phyloP scores from a whole-genome alignment of 768 basidiomycete genomes.

The Tylopilus sp. region DNA sequence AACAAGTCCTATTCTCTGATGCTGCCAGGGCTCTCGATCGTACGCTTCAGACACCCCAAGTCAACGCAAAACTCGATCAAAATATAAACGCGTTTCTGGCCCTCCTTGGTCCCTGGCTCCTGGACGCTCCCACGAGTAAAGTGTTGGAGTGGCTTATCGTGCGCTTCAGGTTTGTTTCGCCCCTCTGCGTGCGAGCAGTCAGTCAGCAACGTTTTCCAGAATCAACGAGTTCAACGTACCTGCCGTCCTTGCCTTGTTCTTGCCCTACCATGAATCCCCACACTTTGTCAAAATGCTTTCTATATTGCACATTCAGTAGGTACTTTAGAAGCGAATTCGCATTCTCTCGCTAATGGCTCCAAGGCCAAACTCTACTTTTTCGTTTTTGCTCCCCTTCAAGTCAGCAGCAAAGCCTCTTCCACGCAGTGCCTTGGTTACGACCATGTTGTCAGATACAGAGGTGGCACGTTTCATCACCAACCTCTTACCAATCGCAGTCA shows the following conservation, averaged over 20 bases:
- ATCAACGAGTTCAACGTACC: slow-evolving; percentile 92
- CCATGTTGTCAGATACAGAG: slow-evolving; percentile 70
- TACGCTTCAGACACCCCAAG: slow-evolving; percentile 65
- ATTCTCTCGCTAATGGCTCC: background rate
- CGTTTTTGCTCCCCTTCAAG: slow-evolving; percentile 73
- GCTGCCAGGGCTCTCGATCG: slow-evolving; percentile 72
- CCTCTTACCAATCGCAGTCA: slow-evolving; percentile 59
- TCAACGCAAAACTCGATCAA: slow-evolving; percentile 59
- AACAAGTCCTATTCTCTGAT: slow-evolving; percentile 77
- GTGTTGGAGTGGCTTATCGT: slow-evolving; percentile 93
- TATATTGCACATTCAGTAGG: slow-evolving; percentile 75
- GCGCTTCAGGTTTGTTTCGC: slow-evolving; percentile 70
- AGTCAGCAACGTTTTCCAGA: slow-evolving; percentile 38
- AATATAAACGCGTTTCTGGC: slow-evolving; percentile 60
- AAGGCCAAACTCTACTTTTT: slow-evolving; percentile 62
- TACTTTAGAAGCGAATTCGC: background rate
- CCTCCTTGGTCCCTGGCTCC: slow-evolving; percentile 74
- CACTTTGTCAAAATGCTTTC: slow-evolving; percentile 93
- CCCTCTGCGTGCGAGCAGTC: background rate
- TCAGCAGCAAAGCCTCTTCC: slow-evolving; percentile 73
- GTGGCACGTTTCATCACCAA: slow-evolving; percentile 68
- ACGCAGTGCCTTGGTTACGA: slow-evolving; percentile 66
- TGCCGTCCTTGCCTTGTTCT: slow-evolving; percentile 71
- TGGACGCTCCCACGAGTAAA: slow-evolving; percentile 78
- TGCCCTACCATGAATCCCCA: slow-evolving; percentile 93